Evolutionary conservation across 495 filamentous ascomycete species (phyloP), one percentile per base, ranked within the genome.

Genomic region (Darksidea phi): DNA sequence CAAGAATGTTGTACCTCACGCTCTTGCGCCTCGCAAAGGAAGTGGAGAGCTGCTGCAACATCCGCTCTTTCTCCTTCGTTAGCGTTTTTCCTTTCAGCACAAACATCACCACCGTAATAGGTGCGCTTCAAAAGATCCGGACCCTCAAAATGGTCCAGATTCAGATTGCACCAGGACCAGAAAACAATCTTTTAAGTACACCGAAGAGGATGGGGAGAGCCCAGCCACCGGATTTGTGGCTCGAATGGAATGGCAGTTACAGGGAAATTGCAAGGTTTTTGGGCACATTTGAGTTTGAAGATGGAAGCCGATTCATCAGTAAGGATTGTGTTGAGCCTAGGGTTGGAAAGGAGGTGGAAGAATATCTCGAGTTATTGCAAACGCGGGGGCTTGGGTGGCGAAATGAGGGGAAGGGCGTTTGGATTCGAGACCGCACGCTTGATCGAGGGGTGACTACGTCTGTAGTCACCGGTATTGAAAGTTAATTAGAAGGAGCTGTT

Each of bases 231-330:
- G 64, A 67, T 46, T 23, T 67, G 11, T 67, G 64, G 64, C 24
- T 67, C 24, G 64, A 67, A 50, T 63, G 59, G 59, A 63, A 59
- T 17, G 59, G 54, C 11, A 54, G 28, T 6, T 67, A 67, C 42
- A 50, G 53, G 13, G 25, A 25, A 32, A 57, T 67, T 20, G 58
- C 64, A 11, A 48, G 34, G 11, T 67, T 67, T 21, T 45, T 67
- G 0, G 51, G 43, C n/a, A 24, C 38, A 0, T 65, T 55, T 23
- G 36, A 55, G n/a, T 59, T 55, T 23, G 17, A 54, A 26, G 43
- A 65, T 24, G 62, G 56, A 3, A 36, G 20, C 1, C 55, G 47
- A 26, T 66, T 66, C 36, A 42, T 46, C 5, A 61, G 57, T 37
- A 23, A 15, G 5, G 63, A 66, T 48, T 66, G 63, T 37, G 23